Base-by-base conservation (phyloP, 73 alveolate species). In the Durusdinium trenchii region DNA sequence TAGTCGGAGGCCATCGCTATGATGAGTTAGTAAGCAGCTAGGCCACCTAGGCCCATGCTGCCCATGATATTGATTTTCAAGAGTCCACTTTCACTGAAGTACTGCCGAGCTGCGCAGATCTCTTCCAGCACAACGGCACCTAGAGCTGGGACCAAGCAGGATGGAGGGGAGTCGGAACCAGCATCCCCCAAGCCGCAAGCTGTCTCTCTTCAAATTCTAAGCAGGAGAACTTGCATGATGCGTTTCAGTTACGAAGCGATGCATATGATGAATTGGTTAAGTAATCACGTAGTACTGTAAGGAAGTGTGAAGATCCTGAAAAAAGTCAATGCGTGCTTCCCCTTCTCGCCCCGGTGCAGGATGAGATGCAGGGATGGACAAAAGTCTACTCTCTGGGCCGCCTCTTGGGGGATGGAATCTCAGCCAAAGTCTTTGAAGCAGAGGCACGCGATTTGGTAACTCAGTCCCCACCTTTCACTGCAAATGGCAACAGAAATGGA, bases 331-430 rank as follows among this genome's bases (percentile, higher is more conserved):
- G 9, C 9, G 64, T 54, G 20, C 9, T 9, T 9, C 28, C 28
- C 20, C 64, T 9, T 20, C 64, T 9, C 28, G 20, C 9, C 9
- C 20, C 9, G 64, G 9, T 54, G 32, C n/a, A 26, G 50, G 20
- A 48, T 51, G 78, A 61, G 32, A 62, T 54, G 46, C 95, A 60
- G 38, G 83, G 83, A 54, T 60, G 95, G 82, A 51, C 83, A 60
- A 43, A 60, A 38, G 97, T 51, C 60, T 90, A 90, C 57, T 35
- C 89, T 43, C 81, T 47, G 52, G 97, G 97, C 54, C 86, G 97
- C 40, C 97, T 90, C 28, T 46, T 90, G 97, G 99, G 99, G 23
- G 99, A 93, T 75, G 99, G 99, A n/a, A 93, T 93, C 92, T 50
- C 83, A 52, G 99, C 99, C 92, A 78, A 93, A 47, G 99, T 93